Evolutionary conservation across 23 red algal species (phyloP), one percentile per base, ranked within the genome.

Genomic region (Chondrus crispus): DNA sequence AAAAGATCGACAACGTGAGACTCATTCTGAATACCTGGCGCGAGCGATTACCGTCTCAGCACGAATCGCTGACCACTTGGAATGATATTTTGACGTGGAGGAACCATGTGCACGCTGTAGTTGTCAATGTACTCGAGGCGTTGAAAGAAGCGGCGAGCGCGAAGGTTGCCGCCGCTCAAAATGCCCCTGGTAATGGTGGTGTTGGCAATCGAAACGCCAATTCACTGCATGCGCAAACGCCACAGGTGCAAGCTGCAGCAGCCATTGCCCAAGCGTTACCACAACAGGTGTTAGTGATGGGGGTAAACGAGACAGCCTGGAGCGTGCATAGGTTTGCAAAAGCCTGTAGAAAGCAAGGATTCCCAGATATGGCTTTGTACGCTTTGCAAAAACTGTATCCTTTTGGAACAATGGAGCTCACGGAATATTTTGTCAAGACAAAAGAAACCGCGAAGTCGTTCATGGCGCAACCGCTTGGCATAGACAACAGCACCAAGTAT

Each of bases 391-490:
- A 92, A 51, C 57, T 99, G 58, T 99, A 99, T 85, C 68, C 92
- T 20, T 96, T 93, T 86, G 84, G 85, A 37, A 99, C 94, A 3
- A 99, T 99, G 97, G 89, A 96, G 36, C 37, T 93, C 36, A 83
- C 80, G 7, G 97, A 99, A 45, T 96, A 93, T 63, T 99, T 99
- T 81, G 91, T 96, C 43, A 99, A 99, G 85, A 96, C 88, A 6
- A 96, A 99, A 80, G 80, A 99, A 88, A 81, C 89, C 24, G 87
- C 93, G 63, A 93, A 94, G 29, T 80, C 93, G 4, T 94, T 84
- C 63, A 78, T 99, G 74, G 86, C 68, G 49, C 53, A 40, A 43
- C 92, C 96, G 4, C 37, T 46, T 63, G 73, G 63, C 5, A 62
- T 93, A 42, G 68, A 89, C 28, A 92, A 84, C n/a, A 64, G 87